Evolutionary conservation across 306 rosid genomes (phyloP).

Genomic region (Sicyos edulis): DNA sequence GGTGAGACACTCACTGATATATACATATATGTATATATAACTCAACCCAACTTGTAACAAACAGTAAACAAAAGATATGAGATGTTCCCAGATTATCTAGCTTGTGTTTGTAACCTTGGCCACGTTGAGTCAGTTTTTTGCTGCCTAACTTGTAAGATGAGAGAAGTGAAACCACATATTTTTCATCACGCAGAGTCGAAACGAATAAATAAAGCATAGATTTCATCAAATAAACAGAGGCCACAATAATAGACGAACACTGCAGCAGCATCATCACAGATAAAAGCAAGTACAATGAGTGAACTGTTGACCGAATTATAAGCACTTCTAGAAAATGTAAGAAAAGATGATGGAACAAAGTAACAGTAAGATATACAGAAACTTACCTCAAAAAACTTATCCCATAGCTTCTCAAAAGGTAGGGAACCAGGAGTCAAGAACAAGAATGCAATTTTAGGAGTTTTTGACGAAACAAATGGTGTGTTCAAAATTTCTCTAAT

Average conservation of each 20-base stretch:
- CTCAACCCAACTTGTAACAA: background rate
- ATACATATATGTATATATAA: no score
- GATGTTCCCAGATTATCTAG: background rate
- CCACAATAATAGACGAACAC: no score
- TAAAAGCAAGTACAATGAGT: background rate
- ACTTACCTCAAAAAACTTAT: slow-evolving; percentile 80
- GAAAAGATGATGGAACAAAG: background rate
- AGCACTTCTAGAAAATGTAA: background rate
- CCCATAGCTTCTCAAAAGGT: slow-evolving; percentile 94
- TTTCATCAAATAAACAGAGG: background rate
- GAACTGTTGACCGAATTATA: background rate
- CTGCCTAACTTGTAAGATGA: background rate
- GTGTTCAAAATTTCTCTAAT: slow-evolving; percentile 64
- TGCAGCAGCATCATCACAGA: background rate
- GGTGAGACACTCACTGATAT: no score
- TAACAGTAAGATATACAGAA: slow-evolving; percentile 16
- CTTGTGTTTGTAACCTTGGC: background rate
- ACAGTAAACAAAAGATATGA: background rate
- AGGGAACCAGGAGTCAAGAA: slow-evolving; percentile 79
- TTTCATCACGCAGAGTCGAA: slow-evolving; percentile 5
- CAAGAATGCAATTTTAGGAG: slow-evolving; percentile 87
- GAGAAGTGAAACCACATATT: background rate
- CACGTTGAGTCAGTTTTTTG: background rate
- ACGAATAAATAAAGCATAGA: background rate
- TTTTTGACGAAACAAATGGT: slow-evolving; percentile 34